Evolutionary conservation across 495 filamentous ascomycete genomes (phyloP).

Genomic region (Tetracladium marchalianum): DNA sequence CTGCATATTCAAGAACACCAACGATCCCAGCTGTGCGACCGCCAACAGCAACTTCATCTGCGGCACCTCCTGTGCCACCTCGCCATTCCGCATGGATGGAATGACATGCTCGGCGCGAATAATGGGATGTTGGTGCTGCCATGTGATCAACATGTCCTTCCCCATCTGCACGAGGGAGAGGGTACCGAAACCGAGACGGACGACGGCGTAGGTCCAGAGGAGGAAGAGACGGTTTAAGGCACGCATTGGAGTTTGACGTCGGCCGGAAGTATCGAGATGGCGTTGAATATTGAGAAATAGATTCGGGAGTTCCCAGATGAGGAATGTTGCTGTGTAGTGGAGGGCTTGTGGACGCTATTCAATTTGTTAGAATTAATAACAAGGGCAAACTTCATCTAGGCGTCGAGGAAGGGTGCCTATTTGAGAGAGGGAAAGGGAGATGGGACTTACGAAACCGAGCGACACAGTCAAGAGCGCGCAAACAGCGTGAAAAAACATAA

Average conservation of each 20-base stretch:
- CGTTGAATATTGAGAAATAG: slow-evolving; percentile 2
- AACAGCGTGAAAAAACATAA: slow-evolving; percentile 2
- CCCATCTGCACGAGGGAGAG: not conserved
- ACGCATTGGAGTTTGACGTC: not conserved
- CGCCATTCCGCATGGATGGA: not conserved
- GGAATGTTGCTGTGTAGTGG: slow-evolving; percentile 2
- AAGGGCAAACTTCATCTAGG: no score
- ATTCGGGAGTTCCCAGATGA: slow-evolving; percentile 4
- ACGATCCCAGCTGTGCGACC: not conserved
- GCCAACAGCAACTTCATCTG: not conserved
- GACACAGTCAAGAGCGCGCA: not conserved
- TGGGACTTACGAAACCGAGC: slow-evolving; percentile 2
- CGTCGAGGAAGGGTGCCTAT: no score
- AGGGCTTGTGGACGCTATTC: not conserved
- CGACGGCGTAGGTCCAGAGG: not conserved
- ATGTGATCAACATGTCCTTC: not conserved
- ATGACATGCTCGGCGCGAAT: not conserved
- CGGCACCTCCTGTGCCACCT: not conserved
- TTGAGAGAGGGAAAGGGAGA: no score
- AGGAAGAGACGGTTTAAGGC: not conserved
- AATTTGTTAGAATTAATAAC: not conserved
- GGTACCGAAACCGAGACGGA: not conserved
- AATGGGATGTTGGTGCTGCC: not conserved
- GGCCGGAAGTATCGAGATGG: not conserved
- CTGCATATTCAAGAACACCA: not conserved